phyloP scores from a whole-genome alignment of 2,329 filamentous ascomycete genomes.

The Venturiaceae sp. region DNA sequence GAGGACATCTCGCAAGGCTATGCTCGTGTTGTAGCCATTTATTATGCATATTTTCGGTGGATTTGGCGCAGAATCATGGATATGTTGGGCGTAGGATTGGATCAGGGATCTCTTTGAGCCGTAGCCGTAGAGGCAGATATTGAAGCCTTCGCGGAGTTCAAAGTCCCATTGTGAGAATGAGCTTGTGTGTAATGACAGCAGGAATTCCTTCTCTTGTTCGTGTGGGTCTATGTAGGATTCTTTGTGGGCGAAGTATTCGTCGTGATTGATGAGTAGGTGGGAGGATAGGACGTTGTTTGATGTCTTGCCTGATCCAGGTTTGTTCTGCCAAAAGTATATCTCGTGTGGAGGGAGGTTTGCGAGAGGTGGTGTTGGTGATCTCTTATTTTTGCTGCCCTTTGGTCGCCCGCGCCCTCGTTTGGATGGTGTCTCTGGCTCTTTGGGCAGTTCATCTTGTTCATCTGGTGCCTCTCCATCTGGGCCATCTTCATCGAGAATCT shows the following conservation, averaged over 20 bases:
- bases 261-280: slow-evolving; percentile 71
- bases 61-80: slow-evolving; percentile 34
- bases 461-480: slow-evolving; percentile 22
- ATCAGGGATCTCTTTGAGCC: slow-evolving; percentile 77
- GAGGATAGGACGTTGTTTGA: slow-evolving; percentile 76
- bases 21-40: slow-evolving; percentile 69
- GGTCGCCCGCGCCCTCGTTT: slow-evolving; percentile 43
- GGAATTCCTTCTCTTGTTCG: slow-evolving; percentile 55
- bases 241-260: slow-evolving; percentile 75
- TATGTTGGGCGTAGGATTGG: slow-evolving; percentile 62
- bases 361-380: slow-evolving; percentile 73
- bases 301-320: slow-evolving; percentile 69
- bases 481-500: slow-evolving; percentile 55
- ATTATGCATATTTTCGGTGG: slow-evolving; percentile 64
- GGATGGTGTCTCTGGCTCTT: slow-evolving; percentile 24
- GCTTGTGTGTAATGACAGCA: slow-evolving; percentile 65
- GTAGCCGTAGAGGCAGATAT: slow-evolving; percentile 84
- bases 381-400: slow-evolving; percentile 39
- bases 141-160: slow-evolving; percentile 79
- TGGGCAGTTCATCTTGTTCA: slow-evolving; percentile 20
- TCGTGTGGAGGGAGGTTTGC: slow-evolving; percentile 78
- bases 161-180: slow-evolving; percentile 90
- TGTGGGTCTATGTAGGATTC: slow-evolving; percentile 60
- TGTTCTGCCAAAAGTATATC: slow-evolving; percentile 88
- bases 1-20: slow-evolving; percentile 60